Evolutionary conservation across 768 basidiomycete genomes (phyloP), one percentile per base, ranked within the genome.

Genomic region (Serendipita sp.): DNA sequence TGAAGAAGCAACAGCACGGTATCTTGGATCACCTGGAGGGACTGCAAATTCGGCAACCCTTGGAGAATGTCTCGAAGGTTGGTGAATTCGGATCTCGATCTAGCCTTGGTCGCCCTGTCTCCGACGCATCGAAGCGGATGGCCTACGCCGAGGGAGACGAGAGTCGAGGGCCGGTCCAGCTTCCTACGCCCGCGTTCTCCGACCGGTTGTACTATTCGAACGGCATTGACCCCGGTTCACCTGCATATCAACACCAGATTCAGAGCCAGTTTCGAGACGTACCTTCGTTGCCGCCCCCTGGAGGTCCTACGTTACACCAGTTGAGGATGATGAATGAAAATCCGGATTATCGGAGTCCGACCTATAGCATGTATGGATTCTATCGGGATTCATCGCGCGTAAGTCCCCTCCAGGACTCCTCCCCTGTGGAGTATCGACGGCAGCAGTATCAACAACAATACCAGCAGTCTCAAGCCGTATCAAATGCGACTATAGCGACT

Each of bases 351-450:
- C 77, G 82, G 65, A 88, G 88, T 68, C 86, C 88, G 17, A 90
- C 88, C 3, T 90, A 90, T 67, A 90, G 88, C 70, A 80, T 90
- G 62, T 90, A 85, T 68, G 84, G 84, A 42, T 66, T 88, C 66
- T 89, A 89, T 68, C 53, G 53, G 17, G 53, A 58, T 34, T n/a
- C 22, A 26, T 30, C 24, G 4, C 24, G 33, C 11, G 53, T 34
- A 11, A 58, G 53, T 31, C 53, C 53, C 3, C 30, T 58, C 17
- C 20, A 58, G 17, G 26, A 9, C 9, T 24, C 53, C 17, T 24
- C 53, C 17, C 53, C 53, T 4, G 53, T 11, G 30, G 53, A 58
- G 53, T 38, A 7, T 38, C 38, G 14, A 14, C 38, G 14, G 38
- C 14, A 38, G 7, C 38, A 38, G 0, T 38, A 7, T n/a, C n/a